Percentiles rank a stretch among this genome's conserved stretches.
phyloP scores from a whole-genome alignment of 345 rosid species.

The Eucalyptus rudis region DNA sequence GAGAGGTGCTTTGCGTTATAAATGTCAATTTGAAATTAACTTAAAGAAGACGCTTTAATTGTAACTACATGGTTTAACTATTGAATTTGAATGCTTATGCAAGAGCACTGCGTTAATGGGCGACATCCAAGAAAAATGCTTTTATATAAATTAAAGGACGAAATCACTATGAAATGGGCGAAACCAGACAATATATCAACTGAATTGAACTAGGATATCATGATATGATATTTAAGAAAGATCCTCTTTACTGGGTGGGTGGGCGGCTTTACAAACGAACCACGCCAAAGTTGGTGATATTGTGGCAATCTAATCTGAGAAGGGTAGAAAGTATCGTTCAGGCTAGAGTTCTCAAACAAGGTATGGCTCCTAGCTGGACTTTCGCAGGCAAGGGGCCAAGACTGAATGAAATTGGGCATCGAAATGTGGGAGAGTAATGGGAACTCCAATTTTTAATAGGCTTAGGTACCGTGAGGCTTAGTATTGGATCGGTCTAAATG shows the following conservation, averaged over 20 bases:
- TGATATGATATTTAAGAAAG: background rate
- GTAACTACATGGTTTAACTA: background rate
- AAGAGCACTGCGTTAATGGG: background rate
- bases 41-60: background rate
- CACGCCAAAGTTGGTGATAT: background rate
- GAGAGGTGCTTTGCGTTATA: background rate
- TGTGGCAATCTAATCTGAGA: background rate
- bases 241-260: background rate
- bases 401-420: no score
- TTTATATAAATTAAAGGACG: background rate
- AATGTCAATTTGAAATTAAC: background rate
- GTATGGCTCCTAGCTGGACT: background rate
- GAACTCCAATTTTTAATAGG: background rate
- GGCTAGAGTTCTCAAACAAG: background rate
- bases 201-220: background rate
- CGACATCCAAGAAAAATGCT: accelerated
- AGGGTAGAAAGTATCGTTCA: background rate
- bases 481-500: background rate
- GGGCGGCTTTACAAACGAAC: background rate
- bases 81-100: background rate
- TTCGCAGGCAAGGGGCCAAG: background rate
- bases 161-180: background rate
- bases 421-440: background rate
- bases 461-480: background rate
- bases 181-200: background rate